Conservation (phyloP, 305 asterid genomes). For the Lippia alba region DNA sequence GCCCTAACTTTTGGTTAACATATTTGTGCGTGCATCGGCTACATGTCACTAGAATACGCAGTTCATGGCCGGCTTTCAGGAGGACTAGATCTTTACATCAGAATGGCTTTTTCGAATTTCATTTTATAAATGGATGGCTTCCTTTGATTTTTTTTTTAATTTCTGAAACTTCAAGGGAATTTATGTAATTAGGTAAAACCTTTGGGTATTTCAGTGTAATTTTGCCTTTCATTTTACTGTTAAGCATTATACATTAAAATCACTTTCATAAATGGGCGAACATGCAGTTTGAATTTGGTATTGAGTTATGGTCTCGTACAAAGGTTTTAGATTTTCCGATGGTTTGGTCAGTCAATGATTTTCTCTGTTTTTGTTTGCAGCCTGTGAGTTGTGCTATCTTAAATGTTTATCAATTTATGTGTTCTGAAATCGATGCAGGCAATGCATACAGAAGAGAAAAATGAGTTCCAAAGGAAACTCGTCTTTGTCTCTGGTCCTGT, state of each 20-base stretch:
- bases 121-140: slow-evolving; percentile 28
- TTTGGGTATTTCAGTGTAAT: too few species aligned
- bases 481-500: too few species aligned
- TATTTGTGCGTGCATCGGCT: slow-evolving; percentile 27
- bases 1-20: background rate
- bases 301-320: too few species aligned
- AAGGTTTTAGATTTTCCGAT: background rate
- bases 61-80: slow-evolving; percentile 39
- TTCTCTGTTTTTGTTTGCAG: background rate
- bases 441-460: background rate
- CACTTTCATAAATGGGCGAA: too few species aligned
- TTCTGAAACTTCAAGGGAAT: too few species aligned
- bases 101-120: slow-evolving; percentile 32
- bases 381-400: background rate
- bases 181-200: too few species aligned
- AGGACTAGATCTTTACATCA: slow-evolving; percentile 42
- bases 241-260: too few species aligned
- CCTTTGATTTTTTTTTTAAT: too few species aligned
- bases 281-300: too few species aligned
- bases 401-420: too few species aligned
- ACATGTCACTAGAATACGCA: slow-evolving; percentile 47
- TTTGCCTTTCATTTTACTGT: background rate
- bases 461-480: too few species aligned
- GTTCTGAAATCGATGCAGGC: background rate
- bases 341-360: background rate